Percentiles rank a stretch among this genome's conserved stretches.
These are phyloP conservation scores for Rhypophila decipiens DNA, from an alignment of 495 filamentous ascomycete species.

Conservation along the genomic window DNA sequence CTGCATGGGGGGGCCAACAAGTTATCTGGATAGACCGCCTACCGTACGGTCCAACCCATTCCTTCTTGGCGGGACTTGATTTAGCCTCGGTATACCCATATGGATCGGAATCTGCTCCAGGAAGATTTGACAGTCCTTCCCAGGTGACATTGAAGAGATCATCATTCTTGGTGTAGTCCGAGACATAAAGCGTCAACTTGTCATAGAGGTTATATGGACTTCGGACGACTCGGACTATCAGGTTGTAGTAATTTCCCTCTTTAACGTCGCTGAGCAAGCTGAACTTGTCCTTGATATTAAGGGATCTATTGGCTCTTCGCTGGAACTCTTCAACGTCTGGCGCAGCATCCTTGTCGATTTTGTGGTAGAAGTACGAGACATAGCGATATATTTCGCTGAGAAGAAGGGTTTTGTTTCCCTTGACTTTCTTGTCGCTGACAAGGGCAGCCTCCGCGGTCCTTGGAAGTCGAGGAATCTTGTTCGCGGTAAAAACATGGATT, in stretches of 20 bases:
- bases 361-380: slow-evolving; percentile 34
- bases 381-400: slow-evolving; percentile 27
- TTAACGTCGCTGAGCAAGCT: slow-evolving; percentile 58
- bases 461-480: slow-evolving; percentile 33
- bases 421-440: neutral
- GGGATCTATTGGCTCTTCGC: slow-evolving; percentile 29
- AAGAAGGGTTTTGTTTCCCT: slow-evolving; percentile 8
- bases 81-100: slow-evolving; percentile 22
- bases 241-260: slow-evolving; percentile 53
- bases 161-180: slow-evolving; percentile 75
- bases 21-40: slow-evolving; percentile 66
- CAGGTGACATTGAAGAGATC: slow-evolving; percentile 53
- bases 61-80: neutral
- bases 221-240: slow-evolving; percentile 72
- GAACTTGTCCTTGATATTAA: slow-evolving; percentile 50
- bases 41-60: slow-evolving; percentile 75
- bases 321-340: slow-evolving; percentile 43
- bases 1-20: slow-evolving; percentile 63
- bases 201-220: slow-evolving; percentile 44
- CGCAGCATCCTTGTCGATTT: slow-evolving; percentile 32
- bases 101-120: slow-evolving; percentile 16
- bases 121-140: slow-evolving; percentile 28
- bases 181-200: slow-evolving; percentile 63
- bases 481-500: slow-evolving; percentile 32
- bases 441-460: slow-evolving; percentile 29